Percentiles rank a stretch among this genome's conserved stretches.
These are phyloP conservation scores for Sherardia arvensis DNA, from an alignment of 257 asterid species.

Conservation along the genomic window DNA sequence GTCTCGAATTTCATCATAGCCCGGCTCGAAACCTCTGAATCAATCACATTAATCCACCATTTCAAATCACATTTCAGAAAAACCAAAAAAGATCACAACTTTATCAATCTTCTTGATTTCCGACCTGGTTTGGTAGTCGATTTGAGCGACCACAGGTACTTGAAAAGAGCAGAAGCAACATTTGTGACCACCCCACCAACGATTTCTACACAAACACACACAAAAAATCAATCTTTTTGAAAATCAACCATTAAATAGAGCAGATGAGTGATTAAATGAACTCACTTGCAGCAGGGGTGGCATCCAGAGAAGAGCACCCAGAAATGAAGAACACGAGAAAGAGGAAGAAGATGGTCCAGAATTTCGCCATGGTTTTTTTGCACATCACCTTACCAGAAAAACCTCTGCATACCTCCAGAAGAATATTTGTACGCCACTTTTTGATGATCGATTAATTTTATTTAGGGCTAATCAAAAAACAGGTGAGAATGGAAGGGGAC, in stretches of 20 bases:
- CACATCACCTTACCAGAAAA: constrained; percentile 6
- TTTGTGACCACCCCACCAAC: constrained; percentile 75
- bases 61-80: background rate
- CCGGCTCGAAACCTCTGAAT: constrained; percentile 63
- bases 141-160: constrained; percentile 81
- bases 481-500: constrained; percentile 7
- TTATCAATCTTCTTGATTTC: background rate
- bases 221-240: constrained; percentile 1
- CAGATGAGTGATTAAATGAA: background rate
- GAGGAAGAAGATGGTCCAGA: constrained; percentile 22
- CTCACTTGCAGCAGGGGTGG: constrained; percentile 85
- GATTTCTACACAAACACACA: constrained; percentile 38
- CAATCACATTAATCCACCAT: constrained; percentile 10
- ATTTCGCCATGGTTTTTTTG: constrained; percentile 41
- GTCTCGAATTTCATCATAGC: constrained; percentile 91
- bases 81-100: background rate
- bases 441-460: background rate
- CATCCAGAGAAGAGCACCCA: constrained; percentile 60
- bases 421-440: background rate
- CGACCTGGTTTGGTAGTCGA: constrained; percentile 56
- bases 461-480: constrained; percentile 5
- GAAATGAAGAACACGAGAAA: constrained; percentile 31
- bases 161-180: constrained; percentile 68
- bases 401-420: constrained; percentile 7
- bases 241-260: background rate